Evolutionary conservation across 805 yeast genomes (phyloP).

Genomic region (Ogataea paradorogensis): DNA sequence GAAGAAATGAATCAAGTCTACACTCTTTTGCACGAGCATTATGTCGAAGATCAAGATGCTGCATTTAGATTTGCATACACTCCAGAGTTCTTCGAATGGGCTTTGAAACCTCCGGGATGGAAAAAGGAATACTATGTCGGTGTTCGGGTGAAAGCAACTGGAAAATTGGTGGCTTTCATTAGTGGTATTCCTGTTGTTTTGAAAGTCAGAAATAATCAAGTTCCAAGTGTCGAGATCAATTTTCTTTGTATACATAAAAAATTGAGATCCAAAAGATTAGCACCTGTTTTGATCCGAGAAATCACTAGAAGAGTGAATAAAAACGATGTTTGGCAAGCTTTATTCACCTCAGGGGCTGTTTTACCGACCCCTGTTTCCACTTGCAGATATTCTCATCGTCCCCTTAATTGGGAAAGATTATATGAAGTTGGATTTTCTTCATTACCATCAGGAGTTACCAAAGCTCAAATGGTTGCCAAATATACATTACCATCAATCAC

Average conservation of each 20-base stretch:
- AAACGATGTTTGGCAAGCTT: conserved; percentile 88
- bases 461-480: conserved; percentile 60
- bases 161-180: conserved; percentile 86
- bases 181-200: conserved; percentile 82
- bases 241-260: conserved; percentile 93
- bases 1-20: conserved; percentile 73
- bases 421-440: conserved; percentile 87
- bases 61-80: conserved; percentile 89
- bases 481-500: conserved; percentile 55
- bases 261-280: conserved; percentile 85
- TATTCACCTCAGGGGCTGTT: conserved; percentile 88
- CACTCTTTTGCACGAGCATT: conserved; percentile 77
- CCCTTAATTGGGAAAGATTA: conserved; percentile 86
- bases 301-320: conserved; percentile 89
- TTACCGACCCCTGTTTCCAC: conserved; percentile 90
- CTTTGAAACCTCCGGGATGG: conserved; percentile 93
- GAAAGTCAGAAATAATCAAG: conserved; percentile 44
- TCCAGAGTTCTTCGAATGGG: conserved; percentile 84
- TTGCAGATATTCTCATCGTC: conserved; percentile 90
- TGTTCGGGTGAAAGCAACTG: conserved; percentile 75
- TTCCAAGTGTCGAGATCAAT: conserved; percentile 83
- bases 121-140: conserved; percentile 87
- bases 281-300: conserved; percentile 92
- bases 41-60: conserved; percentile 92
- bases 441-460: conserved; percentile 69